Base-by-base conservation (phyloP, 129 eudicot species). In the Pulicaria dysenterica region DNA sequence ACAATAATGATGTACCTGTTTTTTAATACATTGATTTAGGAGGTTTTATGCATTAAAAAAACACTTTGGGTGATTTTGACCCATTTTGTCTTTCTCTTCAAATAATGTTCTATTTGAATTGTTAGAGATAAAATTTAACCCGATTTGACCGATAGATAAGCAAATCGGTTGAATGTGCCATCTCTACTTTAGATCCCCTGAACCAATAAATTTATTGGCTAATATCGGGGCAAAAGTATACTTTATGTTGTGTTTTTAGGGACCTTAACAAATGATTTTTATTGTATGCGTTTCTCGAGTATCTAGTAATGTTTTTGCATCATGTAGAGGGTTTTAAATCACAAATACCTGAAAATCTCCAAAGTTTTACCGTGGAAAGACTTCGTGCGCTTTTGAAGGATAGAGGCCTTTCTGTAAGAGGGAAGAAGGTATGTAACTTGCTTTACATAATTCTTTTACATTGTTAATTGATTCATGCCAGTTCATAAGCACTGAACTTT, bases 371-470 rank as follows among this genome's bases (percentile, higher is more conserved):
- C 0, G 95, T 85, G 3, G 98, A 93, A 57, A 89, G 85, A 77
- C 87, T 93, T 3, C 95, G 96, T 45, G 87, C 84, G 15, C 84
- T 93, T 67, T 51, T 93, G 31, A 89, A 73, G 86, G 98, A 89
- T 68, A 89, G 77, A 75, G 90, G 98, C 61, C 91, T 93, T 73
- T 80, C 96, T 3, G 73, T 61, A 15, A 93, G 61, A 74, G 98
- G 96, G 45, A 93, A 80, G 69, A 93, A 93, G 91, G 98, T 85
- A 81, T 71, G 88, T 69, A 40, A 45, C 78, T 10, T 69, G 38
- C 57, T 47, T 49, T 31, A 47, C 13, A 2, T 31, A 53, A 19
- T 24, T 6, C 41, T 43, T 50, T 17, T 82, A 11, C 50, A 76
- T 14, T 46, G 60, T 58, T 46, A 13, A 45, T 50, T 53, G 38